Percentiles rank a stretch among this genome's conserved stretches.
Conservation (phyloP, 1,284 basidiomycete species). For the Fomitopsis palustris region DNA sequence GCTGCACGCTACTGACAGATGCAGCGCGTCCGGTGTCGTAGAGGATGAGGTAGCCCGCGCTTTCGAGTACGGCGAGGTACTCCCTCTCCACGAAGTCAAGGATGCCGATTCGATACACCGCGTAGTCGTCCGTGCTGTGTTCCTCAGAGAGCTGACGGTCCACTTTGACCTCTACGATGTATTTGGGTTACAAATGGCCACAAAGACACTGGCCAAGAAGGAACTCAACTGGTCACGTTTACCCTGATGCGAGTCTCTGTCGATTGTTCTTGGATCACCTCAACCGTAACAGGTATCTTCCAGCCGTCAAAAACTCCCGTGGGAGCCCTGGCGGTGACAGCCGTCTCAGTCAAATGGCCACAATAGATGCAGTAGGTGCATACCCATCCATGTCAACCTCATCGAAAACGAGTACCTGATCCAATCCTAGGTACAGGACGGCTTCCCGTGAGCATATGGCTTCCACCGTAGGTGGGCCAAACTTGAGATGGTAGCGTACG, state of each 20-base stretch:
- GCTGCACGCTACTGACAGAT: background rate
- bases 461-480: constrained; percentile 27
- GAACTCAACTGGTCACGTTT: constrained; percentile 22
- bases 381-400: constrained; percentile 13
- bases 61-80: constrained; percentile 26
- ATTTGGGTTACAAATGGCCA: background rate
- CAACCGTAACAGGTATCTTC: constrained; percentile 29
- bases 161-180: background rate
- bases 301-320: constrained; percentile 20
- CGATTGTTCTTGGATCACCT: constrained; percentile 19
- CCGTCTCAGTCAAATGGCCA: background rate
- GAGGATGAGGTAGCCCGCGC: constrained; percentile 22
- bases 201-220: background rate
- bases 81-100: constrained; percentile 25
- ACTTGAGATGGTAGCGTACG: constrained; percentile 23
- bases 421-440: constrained; percentile 27
- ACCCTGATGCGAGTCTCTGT: constrained; percentile 21
- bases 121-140: constrained; percentile 16
- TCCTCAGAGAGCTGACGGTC: constrained; percentile 16
- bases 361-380: background rate
- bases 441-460: constrained; percentile 31
- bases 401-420: constrained; percentile 23
- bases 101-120: constrained; percentile 15
- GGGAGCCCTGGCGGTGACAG: constrained; percentile 5
- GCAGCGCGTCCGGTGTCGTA: constrained; percentile 19